These are phyloP conservation scores for Fusarium mundagurra DNA, from an alignment of 2,329 filamentous ascomycete genomes.

Conservation along the genomic window DNA sequence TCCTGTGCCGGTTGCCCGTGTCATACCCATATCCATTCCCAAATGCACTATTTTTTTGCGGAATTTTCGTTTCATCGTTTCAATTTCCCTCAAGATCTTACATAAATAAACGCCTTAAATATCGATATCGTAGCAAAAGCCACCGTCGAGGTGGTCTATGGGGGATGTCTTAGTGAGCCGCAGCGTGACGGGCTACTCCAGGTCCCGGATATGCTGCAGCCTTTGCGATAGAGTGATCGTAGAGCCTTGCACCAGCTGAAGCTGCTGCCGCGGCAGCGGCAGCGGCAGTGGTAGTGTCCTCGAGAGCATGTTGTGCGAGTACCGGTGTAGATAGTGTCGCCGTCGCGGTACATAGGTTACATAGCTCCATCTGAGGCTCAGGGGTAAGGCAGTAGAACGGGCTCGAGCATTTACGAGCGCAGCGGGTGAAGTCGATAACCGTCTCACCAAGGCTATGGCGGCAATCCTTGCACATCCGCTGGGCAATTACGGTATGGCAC, in stretches of 20 bases:
- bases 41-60: conserved; percentile 19
- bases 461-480: conserved; percentile 45
- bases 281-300: conserved; percentile 17
- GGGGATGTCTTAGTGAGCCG: conserved; percentile 19
- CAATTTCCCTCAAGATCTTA: conserved; percentile 30
- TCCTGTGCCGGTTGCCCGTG: conserved; percentile 13
- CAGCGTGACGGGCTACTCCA: conserved; percentile 18
- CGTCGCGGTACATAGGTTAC: conserved; percentile 37
- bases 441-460: conserved; percentile 42
- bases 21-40: conserved; percentile 21
- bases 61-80: conserved; percentile 29
- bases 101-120: conserved; percentile 18
- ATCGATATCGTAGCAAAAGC: not conserved
- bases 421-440: conserved; percentile 44
- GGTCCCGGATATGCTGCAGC: conserved; percentile 23
- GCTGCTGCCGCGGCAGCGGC: conserved; percentile 18
- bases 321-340: conserved; percentile 40
- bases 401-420: conserved; percentile 45
- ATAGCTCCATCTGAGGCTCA: conserved; percentile 42
- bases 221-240: conserved; percentile 32
- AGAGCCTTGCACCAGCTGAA: conserved; percentile 23
- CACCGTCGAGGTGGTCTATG: not conserved
- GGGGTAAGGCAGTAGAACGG: conserved; percentile 45
- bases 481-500: conserved; percentile 45
- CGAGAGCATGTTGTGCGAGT: conserved; percentile 37